These are phyloP conservation scores for Starmerella potacharoeniae DNA, from an alignment of 805 yeast species.

Conservation along the genomic window DNA sequence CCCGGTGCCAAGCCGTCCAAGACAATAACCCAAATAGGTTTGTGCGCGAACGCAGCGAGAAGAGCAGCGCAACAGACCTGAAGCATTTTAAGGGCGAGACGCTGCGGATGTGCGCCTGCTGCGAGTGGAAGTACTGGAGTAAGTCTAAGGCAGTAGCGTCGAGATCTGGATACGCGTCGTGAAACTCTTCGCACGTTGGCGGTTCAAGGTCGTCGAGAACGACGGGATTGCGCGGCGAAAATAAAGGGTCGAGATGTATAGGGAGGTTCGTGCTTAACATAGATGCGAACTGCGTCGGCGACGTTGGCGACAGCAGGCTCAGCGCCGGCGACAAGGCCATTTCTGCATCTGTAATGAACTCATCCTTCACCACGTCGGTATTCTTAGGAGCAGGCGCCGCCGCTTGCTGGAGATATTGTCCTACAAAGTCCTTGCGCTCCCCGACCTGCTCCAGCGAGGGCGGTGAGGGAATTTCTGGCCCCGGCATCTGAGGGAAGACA, in stretches of 20 bases:
- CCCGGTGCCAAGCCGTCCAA: slow-evolving; percentile 39
- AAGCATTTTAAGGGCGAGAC: slow-evolving; percentile 45
- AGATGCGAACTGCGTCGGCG: background rate
- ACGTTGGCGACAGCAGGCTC: background rate
- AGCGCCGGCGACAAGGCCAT: background rate
- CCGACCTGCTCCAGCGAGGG: background rate
- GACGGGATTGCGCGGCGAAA: background rate
- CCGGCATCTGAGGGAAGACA: too few species aligned
- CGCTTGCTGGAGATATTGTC: background rate
- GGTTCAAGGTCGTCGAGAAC: background rate
- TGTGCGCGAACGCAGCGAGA: slow-evolving; percentile 41
- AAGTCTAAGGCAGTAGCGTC: slow-evolving; percentile 37
- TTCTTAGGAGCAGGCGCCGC: too few species aligned
- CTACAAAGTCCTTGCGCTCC: background rate
- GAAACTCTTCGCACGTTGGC: background rate
- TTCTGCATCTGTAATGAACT: background rate
- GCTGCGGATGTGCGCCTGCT: slow-evolving; percentile 38
- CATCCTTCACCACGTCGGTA: background rate
- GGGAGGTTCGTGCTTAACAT: background rate
- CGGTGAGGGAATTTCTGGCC: background rate
- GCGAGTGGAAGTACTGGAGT: slow-evolving; percentile 41
- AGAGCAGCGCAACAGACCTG: slow-evolving; percentile 39
- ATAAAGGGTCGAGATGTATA: background rate
- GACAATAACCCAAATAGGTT: slow-evolving; percentile 44
- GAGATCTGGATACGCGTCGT: slow-evolving; percentile 22